Evolutionary conservation across 1,284 basidiomycete species (phyloP).

Genomic region (Ustilago sp.): DNA sequence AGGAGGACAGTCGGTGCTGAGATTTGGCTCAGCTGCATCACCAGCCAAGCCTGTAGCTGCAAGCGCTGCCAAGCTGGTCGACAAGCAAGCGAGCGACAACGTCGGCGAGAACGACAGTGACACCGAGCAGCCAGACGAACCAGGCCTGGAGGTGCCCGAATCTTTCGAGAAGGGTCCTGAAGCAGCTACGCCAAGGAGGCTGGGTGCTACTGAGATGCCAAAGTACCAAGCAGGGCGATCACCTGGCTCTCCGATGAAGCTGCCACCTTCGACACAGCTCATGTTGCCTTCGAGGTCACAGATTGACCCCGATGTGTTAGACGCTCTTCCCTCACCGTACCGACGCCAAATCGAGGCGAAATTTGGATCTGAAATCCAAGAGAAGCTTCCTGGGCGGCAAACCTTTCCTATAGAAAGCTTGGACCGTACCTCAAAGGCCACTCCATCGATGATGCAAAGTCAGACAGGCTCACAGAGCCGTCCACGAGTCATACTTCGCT

Average conservation of each 20-base stretch:
- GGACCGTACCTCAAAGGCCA: neutral
- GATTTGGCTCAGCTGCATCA: slow-evolving; percentile 15
- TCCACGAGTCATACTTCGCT: slow-evolving; percentile 29
- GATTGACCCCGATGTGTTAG: slow-evolving; percentile 53
- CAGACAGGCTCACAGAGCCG: slow-evolving; percentile 20
- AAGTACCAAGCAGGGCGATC: neutral
- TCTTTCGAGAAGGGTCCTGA: slow-evolving; percentile 36
- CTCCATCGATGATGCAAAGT: neutral
- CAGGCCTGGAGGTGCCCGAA: slow-evolving; percentile 21
- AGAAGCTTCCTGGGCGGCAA: neutral
- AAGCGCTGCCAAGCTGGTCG: neutral
- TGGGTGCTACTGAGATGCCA: neutral
- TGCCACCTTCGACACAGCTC: slow-evolving; percentile 44
- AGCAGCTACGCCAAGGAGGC: slow-evolving; percentile 36
- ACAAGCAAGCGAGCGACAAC: slow-evolving; percentile 1
- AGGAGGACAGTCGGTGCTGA: slow-evolving; percentile 38
- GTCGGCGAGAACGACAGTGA: slow-evolving; percentile 23
- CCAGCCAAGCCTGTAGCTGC: neutral
- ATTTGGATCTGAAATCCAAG: slow-evolving; percentile 8
- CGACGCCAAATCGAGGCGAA: slow-evolving; percentile 51
- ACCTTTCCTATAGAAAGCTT: neutral
- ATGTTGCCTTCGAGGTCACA: slow-evolving; percentile 61
- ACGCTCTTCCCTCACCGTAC: slow-evolving; percentile 51
- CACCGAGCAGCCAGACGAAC: slow-evolving; percentile 28
- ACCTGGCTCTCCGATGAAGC: slow-evolving; percentile 4